Base-by-base conservation (phyloP, 257 asterid genomes). In the Dorcoceras hygrometricum region DNA sequence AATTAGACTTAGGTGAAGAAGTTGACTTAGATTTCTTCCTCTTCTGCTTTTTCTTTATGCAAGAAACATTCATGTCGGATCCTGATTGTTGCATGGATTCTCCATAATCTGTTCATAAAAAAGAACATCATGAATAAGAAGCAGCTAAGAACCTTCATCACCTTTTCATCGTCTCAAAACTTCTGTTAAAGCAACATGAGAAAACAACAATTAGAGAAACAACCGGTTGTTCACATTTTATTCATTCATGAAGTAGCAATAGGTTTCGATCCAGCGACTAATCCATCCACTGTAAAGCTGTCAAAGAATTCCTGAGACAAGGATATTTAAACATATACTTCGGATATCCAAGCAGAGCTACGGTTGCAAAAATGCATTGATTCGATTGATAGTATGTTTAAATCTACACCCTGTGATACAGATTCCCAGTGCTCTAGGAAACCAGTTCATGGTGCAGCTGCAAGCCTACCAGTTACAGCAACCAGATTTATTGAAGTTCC, bases 1-100 rank as follows among this genome's bases (percentile, higher is more conserved):
- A 66, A 22, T 62, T 65, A 7, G 88, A 80, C 62, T 67, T 78
- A 0, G 83, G 82, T 23, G 91, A 84, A 23, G 82, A 74, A 50
- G 63, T 63, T 10, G 90, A 81, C 66, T 79, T 84, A 20, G 68
- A 23, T 80, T 87, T 89, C 81, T 83, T 86, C 75, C 91, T 71
- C 58, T 69, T 87, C 67, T 76, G 90, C 75, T 87, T 82, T 73
- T 87, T 87, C 51, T 77, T 76, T 8, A 69, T 68, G 23, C 31
- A 67, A 23, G 76, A 83, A 60, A 61, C 68, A 23, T 75, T 80
- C 59, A 58, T 59, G 72, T 67, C 65, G 16, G 72, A 36, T 67
- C 63, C 65, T 34, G 65, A 57, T 36, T 59, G 72, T 14, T 67
- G 72, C 22, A 48, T 25, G 3, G 65, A 67, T 19, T 67, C 72